Evolutionary conservation across 192 early-diverging fungal species (phyloP).

Genomic region (Funneliformis mosseae): DNA sequence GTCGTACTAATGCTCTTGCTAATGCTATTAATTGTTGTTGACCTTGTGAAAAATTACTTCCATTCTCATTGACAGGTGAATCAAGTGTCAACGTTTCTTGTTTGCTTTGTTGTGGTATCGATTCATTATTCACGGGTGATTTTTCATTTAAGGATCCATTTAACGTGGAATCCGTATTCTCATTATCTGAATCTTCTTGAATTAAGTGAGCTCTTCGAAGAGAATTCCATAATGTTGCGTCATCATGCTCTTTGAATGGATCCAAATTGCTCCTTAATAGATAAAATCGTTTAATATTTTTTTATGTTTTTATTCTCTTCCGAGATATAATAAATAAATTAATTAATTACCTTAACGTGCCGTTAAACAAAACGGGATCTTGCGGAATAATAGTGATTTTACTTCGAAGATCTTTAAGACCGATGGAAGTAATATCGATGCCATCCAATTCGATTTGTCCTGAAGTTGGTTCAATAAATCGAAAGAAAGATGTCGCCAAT

Average conservation of each 20-base stretch:
- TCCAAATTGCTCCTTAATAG: slow-evolving; percentile 75
- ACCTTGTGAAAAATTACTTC: slow-evolving; percentile 71
- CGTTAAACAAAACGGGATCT: slow-evolving; percentile 77
- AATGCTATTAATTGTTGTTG: slow-evolving; percentile 73
- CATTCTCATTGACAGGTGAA: slow-evolving; percentile 72
- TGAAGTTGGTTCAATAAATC: slow-evolving; percentile 52
- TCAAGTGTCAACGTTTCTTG: slow-evolving; percentile 53
- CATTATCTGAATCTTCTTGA: slow-evolving; percentile 36
- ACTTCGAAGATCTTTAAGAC: slow-evolving; percentile 51
- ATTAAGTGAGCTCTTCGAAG: slow-evolving; percentile 74
- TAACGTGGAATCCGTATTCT: background rate
- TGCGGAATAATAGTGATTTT: slow-evolving; percentile 71
- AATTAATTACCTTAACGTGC: slow-evolving; percentile 45
- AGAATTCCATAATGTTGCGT: slow-evolving; percentile 75
- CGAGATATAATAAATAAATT: slow-evolving; percentile 1
- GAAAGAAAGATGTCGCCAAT: slow-evolving; percentile 57
- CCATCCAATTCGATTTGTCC: slow-evolving; percentile 56
- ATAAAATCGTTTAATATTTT: background rate
- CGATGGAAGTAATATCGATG: slow-evolving; percentile 56
- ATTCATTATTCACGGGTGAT: background rate
- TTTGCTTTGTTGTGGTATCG: slow-evolving; percentile 34
- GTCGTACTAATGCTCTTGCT: slow-evolving; percentile 70
- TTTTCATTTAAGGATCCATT: too few species aligned
- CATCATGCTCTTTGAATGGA: slow-evolving; percentile 78
- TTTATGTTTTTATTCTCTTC: background rate